Conservation (phyloP, 257 asterid species). For the Primulina tabacum region DNA sequence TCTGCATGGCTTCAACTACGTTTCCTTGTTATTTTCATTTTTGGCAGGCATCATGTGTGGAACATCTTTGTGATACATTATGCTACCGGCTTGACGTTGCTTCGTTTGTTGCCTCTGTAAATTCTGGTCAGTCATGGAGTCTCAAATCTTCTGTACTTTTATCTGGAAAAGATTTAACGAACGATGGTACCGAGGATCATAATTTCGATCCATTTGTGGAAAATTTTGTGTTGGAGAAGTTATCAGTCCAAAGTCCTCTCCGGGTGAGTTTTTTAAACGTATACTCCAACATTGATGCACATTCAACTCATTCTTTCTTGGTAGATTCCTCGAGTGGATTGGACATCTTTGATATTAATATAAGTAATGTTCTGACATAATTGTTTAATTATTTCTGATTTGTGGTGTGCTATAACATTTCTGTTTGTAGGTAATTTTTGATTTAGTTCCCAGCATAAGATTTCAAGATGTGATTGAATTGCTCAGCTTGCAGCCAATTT, state of each 20-base stretch:
- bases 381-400: slow-evolving; percentile 17
- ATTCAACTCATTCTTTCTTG: slow-evolving; percentile 22
- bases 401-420: slow-evolving; percentile 4
- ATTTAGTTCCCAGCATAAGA: slow-evolving; percentile 86
- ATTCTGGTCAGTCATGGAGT: slow-evolving; percentile 93
- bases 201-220: slow-evolving; percentile 91
- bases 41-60: slow-evolving; percentile 83
- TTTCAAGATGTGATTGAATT: slow-evolving; percentile 91
- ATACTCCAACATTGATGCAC: slow-evolving; percentile 16
- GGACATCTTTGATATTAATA: slow-evolving; percentile 23
- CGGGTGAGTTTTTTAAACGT: slow-evolving; percentile 54
- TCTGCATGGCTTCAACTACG: slow-evolving; percentile 11
- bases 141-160: slow-evolving; percentile 71
- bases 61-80: slow-evolving; percentile 84
- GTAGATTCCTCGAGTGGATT: slow-evolving; percentile 17
- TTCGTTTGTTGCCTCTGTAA: slow-evolving; percentile 83
- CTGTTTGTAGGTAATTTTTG: slow-evolving; percentile 77
- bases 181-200: slow-evolving; percentile 42
- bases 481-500: slow-evolving; percentile 96
- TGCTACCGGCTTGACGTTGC: slow-evolving; percentile 96
- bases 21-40: slow-evolving; percentile 25
- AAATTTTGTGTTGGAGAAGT: slow-evolving; percentile 88
- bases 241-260: slow-evolving; percentile 93
- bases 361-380: slow-evolving; percentile 15
- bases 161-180: slow-evolving; percentile 57